Evolutionary conservation across 2,329 filamentous ascomycete genomes (phyloP).

Genomic region (Cercospora sojina): DNA sequence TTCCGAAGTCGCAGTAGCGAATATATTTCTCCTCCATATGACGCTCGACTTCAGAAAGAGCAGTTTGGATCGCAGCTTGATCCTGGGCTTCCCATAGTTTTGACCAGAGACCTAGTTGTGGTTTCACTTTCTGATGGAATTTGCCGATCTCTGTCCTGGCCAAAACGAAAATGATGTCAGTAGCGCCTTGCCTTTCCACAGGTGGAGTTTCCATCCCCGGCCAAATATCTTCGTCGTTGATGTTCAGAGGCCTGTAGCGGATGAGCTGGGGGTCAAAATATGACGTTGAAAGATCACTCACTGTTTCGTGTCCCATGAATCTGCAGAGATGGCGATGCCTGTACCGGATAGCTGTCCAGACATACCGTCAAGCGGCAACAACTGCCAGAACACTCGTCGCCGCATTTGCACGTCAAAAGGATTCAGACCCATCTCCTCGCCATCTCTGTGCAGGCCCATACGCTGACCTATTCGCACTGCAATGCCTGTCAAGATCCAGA

Average conservation of each 20-base stretch:
- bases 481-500: slow-evolving; percentile 65
- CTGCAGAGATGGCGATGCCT: slow-evolving; percentile 31
- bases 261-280: background rate
- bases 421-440: slow-evolving; percentile 49
- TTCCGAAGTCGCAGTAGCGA: slow-evolving; percentile 47
- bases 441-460: slow-evolving; percentile 62
- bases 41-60: slow-evolving; percentile 44
- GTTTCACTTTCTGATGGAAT: slow-evolving; percentile 37
- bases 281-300: background rate
- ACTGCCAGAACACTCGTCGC: slow-evolving; percentile 62
- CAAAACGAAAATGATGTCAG: slow-evolving; percentile 53
- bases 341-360: slow-evolving; percentile 36
- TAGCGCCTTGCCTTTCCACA: slow-evolving; percentile 50
- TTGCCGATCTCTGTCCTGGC: slow-evolving; percentile 46
- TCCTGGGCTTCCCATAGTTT: slow-evolving; percentile 25
- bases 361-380: slow-evolving; percentile 57
- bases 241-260: slow-evolving; percentile 31
- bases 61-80: slow-evolving; percentile 23
- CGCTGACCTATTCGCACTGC: slow-evolving; percentile 60
- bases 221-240: slow-evolving; percentile 40
- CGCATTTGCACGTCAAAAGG: slow-evolving; percentile 61
- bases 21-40: slow-evolving; percentile 46
- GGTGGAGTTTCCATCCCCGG: slow-evolving; percentile 50
- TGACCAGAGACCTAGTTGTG: slow-evolving; percentile 25
- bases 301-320: slow-evolving; percentile 36